Conservation (phyloP, 441 rosid genomes). For the Adansonia madagascariensis region DNA sequence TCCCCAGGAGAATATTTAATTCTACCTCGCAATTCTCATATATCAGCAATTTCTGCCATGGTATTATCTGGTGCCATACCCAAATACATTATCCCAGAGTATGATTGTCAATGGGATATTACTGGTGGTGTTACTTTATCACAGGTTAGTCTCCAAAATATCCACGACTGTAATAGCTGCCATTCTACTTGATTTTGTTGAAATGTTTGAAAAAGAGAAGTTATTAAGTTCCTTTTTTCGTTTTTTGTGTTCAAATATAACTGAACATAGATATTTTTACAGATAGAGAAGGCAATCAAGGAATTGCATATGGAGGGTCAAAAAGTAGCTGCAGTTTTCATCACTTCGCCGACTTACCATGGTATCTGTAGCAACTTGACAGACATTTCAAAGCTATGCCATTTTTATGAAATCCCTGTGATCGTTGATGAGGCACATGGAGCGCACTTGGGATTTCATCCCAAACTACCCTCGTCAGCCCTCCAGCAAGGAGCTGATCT, state of each 20-base stretch:
- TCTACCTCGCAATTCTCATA: constrained; percentile 66
- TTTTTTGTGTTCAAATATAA: neutral
- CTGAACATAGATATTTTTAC: constrained; percentile 9
- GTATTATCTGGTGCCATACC: constrained; percentile 62
- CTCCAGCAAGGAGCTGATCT: constrained; percentile 63
- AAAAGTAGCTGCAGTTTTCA: constrained; percentile 57
- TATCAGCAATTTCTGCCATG: constrained; percentile 57
- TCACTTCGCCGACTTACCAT: constrained; percentile 69
- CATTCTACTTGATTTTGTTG: neutral
- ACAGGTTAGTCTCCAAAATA: constrained; percentile 42
- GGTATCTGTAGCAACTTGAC: constrained; percentile 61
- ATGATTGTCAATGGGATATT: constrained; percentile 54
- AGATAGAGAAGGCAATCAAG: constrained; percentile 56
- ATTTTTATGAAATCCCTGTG: constrained; percentile 52
- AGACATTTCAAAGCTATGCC: constrained; percentile 53
- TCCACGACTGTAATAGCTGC: neutral
- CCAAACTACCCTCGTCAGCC: constrained; percentile 54
- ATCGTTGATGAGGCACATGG: constrained; percentile 77
- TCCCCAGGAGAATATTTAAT: constrained; percentile 54
- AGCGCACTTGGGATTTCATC: constrained; percentile 68
- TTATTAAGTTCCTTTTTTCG: neutral
- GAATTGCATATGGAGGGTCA: constrained; percentile 52
- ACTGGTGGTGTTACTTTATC: constrained; percentile 46
- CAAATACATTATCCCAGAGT: constrained; percentile 55
- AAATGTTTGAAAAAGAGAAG: neutral